Base-by-base conservation (phyloP, 164 flowering plant species). In the Warburgia ugandensis region DNA sequence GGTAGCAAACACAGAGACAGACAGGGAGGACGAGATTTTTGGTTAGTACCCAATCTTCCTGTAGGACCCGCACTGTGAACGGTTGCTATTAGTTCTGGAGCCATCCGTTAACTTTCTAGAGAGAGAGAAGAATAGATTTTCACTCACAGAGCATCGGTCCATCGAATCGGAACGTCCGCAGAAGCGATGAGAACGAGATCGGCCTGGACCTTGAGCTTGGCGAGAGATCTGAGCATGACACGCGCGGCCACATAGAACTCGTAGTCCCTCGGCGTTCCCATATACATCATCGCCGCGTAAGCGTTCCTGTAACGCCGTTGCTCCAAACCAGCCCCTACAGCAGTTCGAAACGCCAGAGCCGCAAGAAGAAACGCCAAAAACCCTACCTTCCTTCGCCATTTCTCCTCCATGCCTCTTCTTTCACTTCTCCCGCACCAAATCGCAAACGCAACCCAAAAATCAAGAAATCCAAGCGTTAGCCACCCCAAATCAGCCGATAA, bases 211-310 rank as follows among this genome's bases (percentile, higher is more conserved):
- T 58, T 45, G 43, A 83, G 82, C 35, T 57, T 40, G 9, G 33
- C 37, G 2, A 91, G 76, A 19, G 96, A 91, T 73, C 82, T 70
- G 58, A 92, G 70, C 77, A 92, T 52, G 56, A 92, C 98, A 25
- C 98, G 80, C 14, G 73, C 72, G 22, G 96, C 98, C 1, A 88
- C 76, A 64, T 88, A 88, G 69, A 83, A 92, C 78, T 92, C 98
- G 62, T 88, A 88, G 70, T 87, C 98, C 36, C 98, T 77, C 13
- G 96, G 96, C 27, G 98, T 91, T 17, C 98, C 98, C 96, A 91
- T 81, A 53, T 91, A 91, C 97, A 91, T 91, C 97, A 87, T 91
- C 58, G 96, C 64, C 32, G 84, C 97, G 51, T 91, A 91, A 0
- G 97, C 97, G 55, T 86, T 74, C 49, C 59, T 70, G 58, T 71